These are phyloP conservation scores for Diplodia corticola DNA, from an alignment of 2,329 filamentous ascomycete genomes.

Conservation along the genomic window DNA sequence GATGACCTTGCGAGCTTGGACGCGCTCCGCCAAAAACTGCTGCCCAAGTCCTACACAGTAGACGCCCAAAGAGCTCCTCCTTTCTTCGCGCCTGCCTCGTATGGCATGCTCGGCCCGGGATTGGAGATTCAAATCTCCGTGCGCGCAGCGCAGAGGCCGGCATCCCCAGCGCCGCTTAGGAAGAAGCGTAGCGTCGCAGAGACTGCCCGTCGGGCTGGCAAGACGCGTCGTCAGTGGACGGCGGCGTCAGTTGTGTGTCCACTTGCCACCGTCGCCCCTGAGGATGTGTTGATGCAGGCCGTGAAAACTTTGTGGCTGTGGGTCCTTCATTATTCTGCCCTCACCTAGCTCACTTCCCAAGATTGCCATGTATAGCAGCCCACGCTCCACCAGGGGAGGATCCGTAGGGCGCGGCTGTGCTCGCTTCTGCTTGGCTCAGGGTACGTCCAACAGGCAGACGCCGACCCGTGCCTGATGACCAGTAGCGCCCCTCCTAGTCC, in stretches of 20 bases:
- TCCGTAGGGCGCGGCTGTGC: neutral
- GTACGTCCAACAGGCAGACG: neutral
- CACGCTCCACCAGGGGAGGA: neutral
- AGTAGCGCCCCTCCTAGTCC: slow-evolving; percentile 1
- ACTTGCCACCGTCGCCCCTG: slow-evolving; percentile 5
- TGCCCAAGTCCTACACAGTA: slow-evolving; percentile 3
- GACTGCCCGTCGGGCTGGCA: neutral
- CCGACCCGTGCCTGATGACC: slow-evolving; percentile 11
- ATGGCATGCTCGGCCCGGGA: slow-evolving; percentile 11
- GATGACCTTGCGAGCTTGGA: slow-evolving; percentile 3
- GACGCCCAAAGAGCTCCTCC: slow-evolving; percentile 19
- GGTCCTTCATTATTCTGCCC: slow-evolving; percentile 7
- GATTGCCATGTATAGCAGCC: slow-evolving; percentile 1
- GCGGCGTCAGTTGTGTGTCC: neutral
- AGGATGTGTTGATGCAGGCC: slow-evolving; percentile 8
- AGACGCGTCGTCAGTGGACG: neutral
- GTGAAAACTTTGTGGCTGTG: slow-evolving; percentile 5
- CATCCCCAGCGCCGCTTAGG: neutral
- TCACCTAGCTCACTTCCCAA: neutral
- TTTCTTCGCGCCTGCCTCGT: slow-evolving; percentile 7
- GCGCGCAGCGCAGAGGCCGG: slow-evolving; percentile 7
- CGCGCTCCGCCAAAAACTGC: neutral
- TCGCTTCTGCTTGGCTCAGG: neutral
- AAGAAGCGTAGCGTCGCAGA: slow-evolving; percentile 16
- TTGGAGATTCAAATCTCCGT: slow-evolving; percentile 15